Base-by-base conservation (phyloP, 805 yeast genomes). In the Danielia oregonensis region DNA sequence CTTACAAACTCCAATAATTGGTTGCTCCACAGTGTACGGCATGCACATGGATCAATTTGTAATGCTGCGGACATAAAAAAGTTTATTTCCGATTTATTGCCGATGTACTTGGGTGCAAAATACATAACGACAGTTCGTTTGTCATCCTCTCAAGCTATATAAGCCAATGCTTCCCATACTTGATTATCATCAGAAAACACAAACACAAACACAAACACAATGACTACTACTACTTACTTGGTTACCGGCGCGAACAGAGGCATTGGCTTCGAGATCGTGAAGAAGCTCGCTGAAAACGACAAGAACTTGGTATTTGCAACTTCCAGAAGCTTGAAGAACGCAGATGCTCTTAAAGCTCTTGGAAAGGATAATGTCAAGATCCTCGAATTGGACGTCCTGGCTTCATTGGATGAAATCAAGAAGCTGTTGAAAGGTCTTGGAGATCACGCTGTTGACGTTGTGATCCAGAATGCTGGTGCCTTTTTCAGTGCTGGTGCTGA, bases 171-270 rank as follows among this genome's bases (percentile, higher is more conserved):
- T n/a, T n/a, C n/a, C n/a, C n/a, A n/a, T n/a, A n/a, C n/a, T n/a
- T n/a, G n/a, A n/a, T n/a, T n/a, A n/a, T n/a, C n/a, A n/a, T n/a
- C n/a, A n/a, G n/a, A n/a, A n/a, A n/a, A n/a, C n/a, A n/a, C n/a
- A n/a, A n/a, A n/a, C n/a, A n/a, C n/a, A n/a, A n/a, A n/a, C n/a
- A n/a, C n/a, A n/a, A n/a, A n/a, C n/a, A n/a, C n/a, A n/a, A n/a
- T n/a, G n/a, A n/a, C n/a, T n/a, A n/a, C n/a, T n/a, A 5, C 29
- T 10, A 26, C 29, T 10, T 6, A 10, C 43, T 46, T 68, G 5
- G 43, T 68, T n/a, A 58, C 70, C 2, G 74, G 76, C 11, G 68
- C 68, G 15, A 63, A 67, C 14, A 52, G 67, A 35, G 74, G 73
- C 4, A 59, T 69, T 32, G 74, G 74, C 6, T 52, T 52, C 11